phyloP scores from a whole-genome alignment of 129 eudicot genomes.

The Arctium lappa region DNA sequence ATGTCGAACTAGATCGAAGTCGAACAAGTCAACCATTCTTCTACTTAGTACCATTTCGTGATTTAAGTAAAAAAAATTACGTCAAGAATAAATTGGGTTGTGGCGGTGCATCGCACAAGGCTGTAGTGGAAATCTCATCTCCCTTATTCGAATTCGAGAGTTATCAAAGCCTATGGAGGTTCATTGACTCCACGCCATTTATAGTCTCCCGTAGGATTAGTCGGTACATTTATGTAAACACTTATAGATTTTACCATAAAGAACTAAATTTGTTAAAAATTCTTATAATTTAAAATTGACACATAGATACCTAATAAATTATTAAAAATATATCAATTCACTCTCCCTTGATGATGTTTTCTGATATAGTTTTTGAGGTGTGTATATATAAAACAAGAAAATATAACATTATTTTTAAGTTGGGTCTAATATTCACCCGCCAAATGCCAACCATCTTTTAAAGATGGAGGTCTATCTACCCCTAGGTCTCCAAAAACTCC shows the following conservation, averaged over 20 bases:
- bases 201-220: too few species aligned
- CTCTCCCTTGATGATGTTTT: neutral
- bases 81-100: too few species aligned
- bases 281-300: neutral
- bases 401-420: slow-evolving; percentile 7
- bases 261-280: neutral
- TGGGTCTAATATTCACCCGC: slow-evolving; percentile 18
- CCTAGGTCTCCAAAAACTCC: slow-evolving; percentile 20
- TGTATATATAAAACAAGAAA: neutral
- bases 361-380: neutral
- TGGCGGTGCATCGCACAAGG: too few species aligned
- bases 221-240: too few species aligned
- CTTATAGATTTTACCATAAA: neutral
- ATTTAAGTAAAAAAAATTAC: too few species aligned
- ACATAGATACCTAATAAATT: neutral
- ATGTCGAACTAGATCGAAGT: too few species aligned
- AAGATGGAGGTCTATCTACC: slow-evolving; percentile 37
- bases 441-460: slow-evolving; percentile 28
- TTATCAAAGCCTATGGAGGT: too few species aligned
- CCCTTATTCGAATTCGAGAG: too few species aligned
- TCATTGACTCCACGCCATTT: too few species aligned
- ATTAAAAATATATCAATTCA: neutral
- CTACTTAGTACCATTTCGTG: too few species aligned
- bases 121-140: too few species aligned
- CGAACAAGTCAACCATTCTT: too few species aligned